Percentiles rank a stretch among this genome's conserved stretches.
Conservation (phyloP, 768 basidiomycete species). For the Tulasnella sp. region DNA sequence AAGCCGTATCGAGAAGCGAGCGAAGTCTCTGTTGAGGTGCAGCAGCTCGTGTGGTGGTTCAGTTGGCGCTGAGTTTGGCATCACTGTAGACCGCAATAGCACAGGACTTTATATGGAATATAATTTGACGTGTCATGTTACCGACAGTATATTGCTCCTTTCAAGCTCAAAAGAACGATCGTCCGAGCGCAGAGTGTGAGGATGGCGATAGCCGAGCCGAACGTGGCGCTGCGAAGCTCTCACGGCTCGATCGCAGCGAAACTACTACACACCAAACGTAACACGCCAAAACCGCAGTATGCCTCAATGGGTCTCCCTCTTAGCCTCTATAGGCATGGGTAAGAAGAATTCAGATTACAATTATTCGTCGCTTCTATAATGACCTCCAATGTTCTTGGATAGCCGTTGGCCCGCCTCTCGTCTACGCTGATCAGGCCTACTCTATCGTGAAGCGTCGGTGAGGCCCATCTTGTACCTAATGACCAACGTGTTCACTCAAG, state of each 20-base stretch:
- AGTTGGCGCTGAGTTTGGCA: no score
- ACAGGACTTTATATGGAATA: no score
- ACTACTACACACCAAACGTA: not conserved
- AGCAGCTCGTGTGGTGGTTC: no score
- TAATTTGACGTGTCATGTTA: no score
- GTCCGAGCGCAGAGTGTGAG: not conserved
- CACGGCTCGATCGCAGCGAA: not conserved
- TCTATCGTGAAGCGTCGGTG: slow-evolving; percentile 76
- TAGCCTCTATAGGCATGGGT: slow-evolving; percentile 74
- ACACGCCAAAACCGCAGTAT: not conserved
- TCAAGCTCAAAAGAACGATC: not conserved
- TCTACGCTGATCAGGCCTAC: slow-evolving; percentile 63
- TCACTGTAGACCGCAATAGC: no score
- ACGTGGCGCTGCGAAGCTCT: not conserved
- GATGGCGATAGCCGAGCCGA: not conserved
- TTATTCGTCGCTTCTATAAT: not conserved
- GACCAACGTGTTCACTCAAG: slow-evolving; percentile 18
- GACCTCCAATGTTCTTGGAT: not conserved
- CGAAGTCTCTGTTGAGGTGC: no score
- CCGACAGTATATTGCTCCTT: not conserved
- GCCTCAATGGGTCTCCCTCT: slow-evolving; percentile 51
- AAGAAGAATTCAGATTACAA: slow-evolving; percentile 14
- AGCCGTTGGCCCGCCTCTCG: slow-evolving; percentile 63
- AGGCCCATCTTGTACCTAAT: slow-evolving; percentile 24
- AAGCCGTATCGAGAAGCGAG: no score